Evolutionary conservation across 2,329 filamentous ascomycete species (phyloP).

Genomic region (Trichoderma guizhouense): DNA sequence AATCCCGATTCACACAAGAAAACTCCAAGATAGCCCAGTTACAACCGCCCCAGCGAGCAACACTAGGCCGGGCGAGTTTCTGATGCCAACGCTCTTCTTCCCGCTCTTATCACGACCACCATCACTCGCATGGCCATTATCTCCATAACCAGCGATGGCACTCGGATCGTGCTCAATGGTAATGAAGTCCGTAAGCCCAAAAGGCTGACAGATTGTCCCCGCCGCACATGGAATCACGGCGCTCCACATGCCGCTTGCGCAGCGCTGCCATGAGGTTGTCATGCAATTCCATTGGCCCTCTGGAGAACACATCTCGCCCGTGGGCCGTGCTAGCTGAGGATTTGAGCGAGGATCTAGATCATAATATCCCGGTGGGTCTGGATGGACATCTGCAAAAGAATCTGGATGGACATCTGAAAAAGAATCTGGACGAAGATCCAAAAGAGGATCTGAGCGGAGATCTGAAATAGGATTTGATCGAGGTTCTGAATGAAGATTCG

Average conservation of each 20-base stretch:
- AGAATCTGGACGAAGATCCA: no score
- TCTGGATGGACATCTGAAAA: no score
- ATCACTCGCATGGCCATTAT: not conserved
- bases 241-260: slow-evolving; percentile 47
- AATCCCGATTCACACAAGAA: not conserved
- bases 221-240: slow-evolving; percentile 40
- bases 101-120: not conserved
- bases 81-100: not conserved
- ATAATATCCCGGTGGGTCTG: no score
- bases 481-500: no score
- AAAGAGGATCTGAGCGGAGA: no score
- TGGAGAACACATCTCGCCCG: slow-evolving; percentile 39
- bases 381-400: no score
- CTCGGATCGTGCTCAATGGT: slow-evolving; percentile 32
- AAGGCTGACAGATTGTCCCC: slow-evolving; percentile 46
- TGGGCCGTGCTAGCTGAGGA: not conserved
- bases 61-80: not conserved
- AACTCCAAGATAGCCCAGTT: not conserved
- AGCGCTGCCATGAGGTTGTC: slow-evolving; percentile 47
- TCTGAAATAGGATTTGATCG: no score
- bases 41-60: not conserved
- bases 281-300: slow-evolving; percentile 58
- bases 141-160: slow-evolving; percentile 12
- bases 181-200: slow-evolving; percentile 41
- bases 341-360: not conserved